Percentiles rank a stretch among this genome's conserved stretches.
Evolutionary conservation across 306 rosid species (phyloP).

Genomic region (Trifolium repens): DNA sequence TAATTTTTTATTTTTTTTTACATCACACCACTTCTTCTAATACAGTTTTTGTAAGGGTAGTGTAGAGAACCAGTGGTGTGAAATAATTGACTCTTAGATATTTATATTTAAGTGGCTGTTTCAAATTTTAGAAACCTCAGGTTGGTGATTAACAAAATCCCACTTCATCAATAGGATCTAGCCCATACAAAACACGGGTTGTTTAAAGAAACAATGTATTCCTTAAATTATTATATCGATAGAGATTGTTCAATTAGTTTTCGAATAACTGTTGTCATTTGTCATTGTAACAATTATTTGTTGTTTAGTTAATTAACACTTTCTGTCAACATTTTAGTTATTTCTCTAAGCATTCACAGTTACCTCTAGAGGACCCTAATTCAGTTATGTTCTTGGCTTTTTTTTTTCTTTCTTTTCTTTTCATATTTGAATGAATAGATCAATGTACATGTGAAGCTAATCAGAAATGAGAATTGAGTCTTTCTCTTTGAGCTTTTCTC

Average conservation of each 20-base stretch:
- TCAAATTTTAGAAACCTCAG: constrained; percentile 4
- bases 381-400: background rate
- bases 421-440: background rate
- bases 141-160: constrained; percentile 8
- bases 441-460: background rate
- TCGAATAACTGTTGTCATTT: background rate
- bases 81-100: background rate
- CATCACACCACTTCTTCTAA: background rate
- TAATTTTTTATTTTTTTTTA: background rate
- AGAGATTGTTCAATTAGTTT: background rate
- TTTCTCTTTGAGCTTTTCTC: background rate
- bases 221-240: background rate
- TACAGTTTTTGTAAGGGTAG: background rate
- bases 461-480: background rate
- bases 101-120: background rate
- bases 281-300: background rate
- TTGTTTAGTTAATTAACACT: background rate
- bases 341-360: too few species aligned
- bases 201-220: constrained; percentile 9
- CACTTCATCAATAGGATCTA: constrained; percentile 7
- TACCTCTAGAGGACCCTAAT: too few species aligned
- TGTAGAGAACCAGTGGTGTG: background rate
- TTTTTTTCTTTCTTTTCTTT: background rate
- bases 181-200: background rate
- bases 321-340: background rate